Base-by-base conservation (phyloP, 2,329 filamentous ascomycete species). In the Dendrostoma leiphaemia region DNA sequence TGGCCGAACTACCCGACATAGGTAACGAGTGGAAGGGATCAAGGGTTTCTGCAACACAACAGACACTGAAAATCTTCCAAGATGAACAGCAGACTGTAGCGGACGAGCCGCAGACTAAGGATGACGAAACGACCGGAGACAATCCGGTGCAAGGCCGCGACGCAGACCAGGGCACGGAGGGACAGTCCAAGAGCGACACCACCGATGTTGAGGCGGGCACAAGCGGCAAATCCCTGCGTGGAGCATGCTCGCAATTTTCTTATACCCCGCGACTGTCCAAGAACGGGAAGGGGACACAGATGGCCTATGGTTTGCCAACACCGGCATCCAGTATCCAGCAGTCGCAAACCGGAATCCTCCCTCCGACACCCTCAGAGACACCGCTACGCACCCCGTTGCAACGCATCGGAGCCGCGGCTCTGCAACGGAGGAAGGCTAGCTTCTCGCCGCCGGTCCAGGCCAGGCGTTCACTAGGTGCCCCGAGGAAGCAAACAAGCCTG, bases 1-100 rank as follows among this genome's bases (percentile, higher is more conserved):
- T 84, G 19, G 66, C 71, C 24, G 72, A 71, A 19, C 64, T 85
- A 10, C 79, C 80, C 1, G 81, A 83, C 43, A 65, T 78, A 35
- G 74, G 75, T n/a, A 72, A 49, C 5, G 32, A 69, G 10, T 82
- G 79, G 79, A 68, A 72, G 41, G 63, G 69, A 21, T 44, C 61
- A 6, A 76, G 74, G 56, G 60, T 65, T 0, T 67, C 62, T 40
- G 72, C 34, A 31, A 29, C 38, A 2, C 21, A 28, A 21, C 26
- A 37, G 29, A 19, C 44, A 2, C n/a, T n/a, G n/a, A n/a, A n/a
- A n/a, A n/a, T n/a, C n/a, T n/a, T n/a, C n/a, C n/a, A n/a, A n/a
- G n/a, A n/a, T n/a, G n/a, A n/a, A n/a, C n/a, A n/a, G n/a, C n/a
- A n/a, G n/a, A 44, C 32, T 4, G 17, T 15, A 6, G 7, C 44